phyloP scores from a whole-genome alignment of 2,329 filamentous ascomycete genomes.

The Byssoonygena ceratinophila region DNA sequence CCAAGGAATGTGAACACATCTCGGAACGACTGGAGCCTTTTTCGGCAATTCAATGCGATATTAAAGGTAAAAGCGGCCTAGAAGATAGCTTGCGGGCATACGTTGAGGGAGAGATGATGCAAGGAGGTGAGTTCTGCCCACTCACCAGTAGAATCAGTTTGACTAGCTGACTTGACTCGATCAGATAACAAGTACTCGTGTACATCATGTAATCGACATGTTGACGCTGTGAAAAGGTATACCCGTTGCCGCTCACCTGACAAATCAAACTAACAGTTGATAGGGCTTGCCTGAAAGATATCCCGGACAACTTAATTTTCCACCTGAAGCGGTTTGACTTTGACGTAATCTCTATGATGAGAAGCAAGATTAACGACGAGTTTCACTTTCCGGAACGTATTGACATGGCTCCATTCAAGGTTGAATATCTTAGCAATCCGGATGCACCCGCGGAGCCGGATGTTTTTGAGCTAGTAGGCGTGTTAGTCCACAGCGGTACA shows the following conservation, averaged over 20 bases:
- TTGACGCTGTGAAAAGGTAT: constrained; percentile 82
- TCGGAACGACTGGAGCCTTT: constrained; percentile 85
- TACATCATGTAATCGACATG: constrained; percentile 74
- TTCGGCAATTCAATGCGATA: constrained; percentile 89
- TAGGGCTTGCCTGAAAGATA: constrained; percentile 78
- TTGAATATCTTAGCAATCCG: constrained; percentile 65
- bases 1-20: constrained; percentile 85
- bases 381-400: constrained; percentile 78
- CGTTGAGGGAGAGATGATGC: constrained; percentile 90
- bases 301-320: constrained; percentile 90
- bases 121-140: constrained; percentile 52
- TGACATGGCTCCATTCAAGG: constrained; percentile 80
- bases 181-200: constrained; percentile 96
- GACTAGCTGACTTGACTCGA: constrained; percentile 18
- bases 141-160: neutral
- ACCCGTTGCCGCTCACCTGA: neutral
- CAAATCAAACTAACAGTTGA: constrained; percentile 15
- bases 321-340: constrained; percentile 61
- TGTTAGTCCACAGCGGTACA: constrained; percentile 85
- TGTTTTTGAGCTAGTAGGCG: constrained; percentile 83
- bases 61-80: constrained; percentile 77
- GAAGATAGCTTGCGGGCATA: constrained; percentile 89
- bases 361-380: constrained; percentile 90
- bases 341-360: constrained; percentile 54
- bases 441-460: constrained; percentile 52